phyloP scores from a whole-genome alignment of 2,329 filamentous ascomycete genomes.

The Microsporum ferrugineum region DNA sequence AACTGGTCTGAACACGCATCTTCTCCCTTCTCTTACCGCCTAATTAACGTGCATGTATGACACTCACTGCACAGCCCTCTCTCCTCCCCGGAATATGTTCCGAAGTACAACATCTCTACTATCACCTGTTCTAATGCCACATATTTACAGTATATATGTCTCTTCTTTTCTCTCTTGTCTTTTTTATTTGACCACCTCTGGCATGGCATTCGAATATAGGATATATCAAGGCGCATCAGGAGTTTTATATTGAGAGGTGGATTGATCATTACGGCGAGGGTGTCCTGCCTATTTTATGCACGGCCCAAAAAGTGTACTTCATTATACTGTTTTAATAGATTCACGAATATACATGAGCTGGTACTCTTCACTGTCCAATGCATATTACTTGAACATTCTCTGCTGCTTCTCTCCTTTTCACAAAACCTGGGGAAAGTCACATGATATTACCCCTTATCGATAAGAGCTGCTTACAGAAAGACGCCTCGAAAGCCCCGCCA shows the following conservation, averaged over 20 bases:
- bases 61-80: background rate
- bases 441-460: background rate
- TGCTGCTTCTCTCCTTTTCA: background rate
- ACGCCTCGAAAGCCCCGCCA: background rate
- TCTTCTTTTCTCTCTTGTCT: background rate
- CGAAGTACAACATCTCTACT: background rate
- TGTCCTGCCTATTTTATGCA: background rate
- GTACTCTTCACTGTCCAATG: background rate
- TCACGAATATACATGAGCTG: background rate
- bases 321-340: slow-evolving; percentile 1
- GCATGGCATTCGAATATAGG: background rate
- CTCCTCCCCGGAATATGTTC: background rate
- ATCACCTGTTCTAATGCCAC: background rate
- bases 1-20: background rate
- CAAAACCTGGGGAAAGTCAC: background rate
- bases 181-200: background rate
- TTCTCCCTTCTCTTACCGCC: background rate
- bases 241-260: background rate
- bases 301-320: background rate
- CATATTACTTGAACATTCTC: background rate
- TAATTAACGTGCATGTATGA: background rate
- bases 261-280: background rate
- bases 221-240: slow-evolving; percentile 1
- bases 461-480: background rate
- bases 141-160: background rate